Percentiles rank a stretch among this genome's conserved stretches.
phyloP scores from a whole-genome alignment of 2,329 filamentous ascomycete genomes.

The Teratosphaeria pseudoeucalypti region DNA sequence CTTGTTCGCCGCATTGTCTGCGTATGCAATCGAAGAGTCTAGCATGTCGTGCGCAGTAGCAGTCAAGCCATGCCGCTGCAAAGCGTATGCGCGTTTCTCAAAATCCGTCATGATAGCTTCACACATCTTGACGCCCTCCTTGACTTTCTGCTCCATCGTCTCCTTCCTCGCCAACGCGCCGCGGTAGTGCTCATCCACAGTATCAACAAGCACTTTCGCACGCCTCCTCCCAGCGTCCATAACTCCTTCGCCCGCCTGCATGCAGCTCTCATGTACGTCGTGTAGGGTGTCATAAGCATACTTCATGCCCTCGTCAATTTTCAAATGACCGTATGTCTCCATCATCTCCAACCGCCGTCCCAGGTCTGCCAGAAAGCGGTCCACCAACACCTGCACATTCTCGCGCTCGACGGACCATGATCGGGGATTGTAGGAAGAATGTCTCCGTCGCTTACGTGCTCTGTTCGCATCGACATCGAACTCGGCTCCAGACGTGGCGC shows the following conservation, averaged over 20 bases:
- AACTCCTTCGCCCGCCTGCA: conserved; percentile 79
- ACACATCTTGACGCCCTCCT: conserved; percentile 75
- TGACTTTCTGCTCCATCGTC: conserved; percentile 83
- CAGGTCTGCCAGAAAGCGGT: conserved; percentile 74
- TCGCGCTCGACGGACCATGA: conserved; percentile 37
- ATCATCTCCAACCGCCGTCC: conserved; percentile 79
- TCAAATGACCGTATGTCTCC: conserved; percentile 75
- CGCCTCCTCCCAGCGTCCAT: conserved; percentile 76
- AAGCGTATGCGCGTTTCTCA: conserved; percentile 68
- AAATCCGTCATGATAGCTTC: conserved; percentile 79
- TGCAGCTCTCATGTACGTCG: conserved; percentile 77
- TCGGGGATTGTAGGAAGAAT: conserved; percentile 37
- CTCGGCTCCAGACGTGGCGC: conserved; percentile 25
- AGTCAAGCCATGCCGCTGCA: conserved; percentile 66
- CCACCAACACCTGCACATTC: conserved; percentile 45
- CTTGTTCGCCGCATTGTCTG: conserved; percentile 67
- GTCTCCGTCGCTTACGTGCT: conserved; percentile 31
- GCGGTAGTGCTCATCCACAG: conserved; percentile 76
- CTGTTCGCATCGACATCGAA: conserved; percentile 27
- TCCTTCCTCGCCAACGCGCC: conserved; percentile 75
- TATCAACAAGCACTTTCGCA: conserved; percentile 84
- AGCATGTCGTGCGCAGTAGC: conserved; percentile 63
- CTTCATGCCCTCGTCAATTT: conserved; percentile 72
- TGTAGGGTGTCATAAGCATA: conserved; percentile 78
- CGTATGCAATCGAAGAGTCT: conserved; percentile 66